A percentile compares a stretch with the other conserved stretches of the same genome.
Conservation (phyloP, 345 rosid species). For the Gynandropsis gynandra region DNA sequence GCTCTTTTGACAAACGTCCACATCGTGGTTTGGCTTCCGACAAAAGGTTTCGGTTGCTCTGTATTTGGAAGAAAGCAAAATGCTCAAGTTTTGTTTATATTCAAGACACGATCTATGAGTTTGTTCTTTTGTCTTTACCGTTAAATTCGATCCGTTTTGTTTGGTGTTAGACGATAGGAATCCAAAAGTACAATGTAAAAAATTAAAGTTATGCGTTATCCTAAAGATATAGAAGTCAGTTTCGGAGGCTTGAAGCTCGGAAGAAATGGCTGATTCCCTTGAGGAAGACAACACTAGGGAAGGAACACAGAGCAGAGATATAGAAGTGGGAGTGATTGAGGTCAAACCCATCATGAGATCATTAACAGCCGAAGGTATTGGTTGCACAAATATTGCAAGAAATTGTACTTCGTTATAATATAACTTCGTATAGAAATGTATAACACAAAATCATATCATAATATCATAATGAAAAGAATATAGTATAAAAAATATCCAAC, state of each 20-base stretch:
- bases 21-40: slow-evolving; percentile 19
- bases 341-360: slow-evolving; percentile 47
- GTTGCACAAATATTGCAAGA: not conserved
- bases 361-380: slow-evolving; percentile 14
- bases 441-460: too few species aligned
- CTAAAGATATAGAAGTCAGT: too few species aligned
- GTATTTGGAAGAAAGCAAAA: not conserved
- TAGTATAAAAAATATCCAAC: too few species aligned
- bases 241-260: slow-evolving; percentile 41
- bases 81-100: not conserved
- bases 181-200: slow-evolving; percentile 81
- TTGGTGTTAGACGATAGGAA: slow-evolving; percentile 49
- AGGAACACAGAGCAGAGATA: slow-evolving; percentile 49
- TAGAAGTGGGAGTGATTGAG: slow-evolving; percentile 46
- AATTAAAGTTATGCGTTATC: too few species aligned
- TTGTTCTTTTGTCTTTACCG: too few species aligned
- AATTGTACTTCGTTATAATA: not conserved
- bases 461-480: too few species aligned
- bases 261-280: slow-evolving; percentile 28
- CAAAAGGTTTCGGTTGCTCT: not conserved
- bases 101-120: too few species aligned
- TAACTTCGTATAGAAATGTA: too few species aligned
- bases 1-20: slow-evolving; percentile 35
- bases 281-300: slow-evolving; percentile 40
- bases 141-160: too few species aligned